Evolutionary conservation across 805 yeast species (phyloP), one percentile per base, ranked within the genome.

Genomic region (Yarrowia keelungensis): DNA sequence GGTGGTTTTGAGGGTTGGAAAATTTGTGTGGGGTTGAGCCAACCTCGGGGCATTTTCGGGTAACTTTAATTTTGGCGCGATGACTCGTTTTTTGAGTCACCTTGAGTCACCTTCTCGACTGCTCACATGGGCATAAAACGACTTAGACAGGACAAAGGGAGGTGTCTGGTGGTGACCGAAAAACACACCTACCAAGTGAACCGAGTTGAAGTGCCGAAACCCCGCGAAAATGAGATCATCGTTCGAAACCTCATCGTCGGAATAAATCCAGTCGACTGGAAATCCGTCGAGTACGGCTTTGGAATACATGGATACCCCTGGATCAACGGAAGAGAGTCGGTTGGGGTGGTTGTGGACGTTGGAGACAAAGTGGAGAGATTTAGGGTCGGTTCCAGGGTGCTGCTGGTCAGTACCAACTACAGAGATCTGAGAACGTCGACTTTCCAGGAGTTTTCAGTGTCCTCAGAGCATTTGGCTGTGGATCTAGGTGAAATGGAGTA

Each of bases 251-350:
- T 38, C 5, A n/a, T 50, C 3, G 35, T 62, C 11, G 67, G 67
- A 10, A 14, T 49, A 16, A 62, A 62, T 10, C 68, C 68, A 8
- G 39, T 64, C 7, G 68, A 64, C 64, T 64, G 68, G 68, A 64
- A 64, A 26, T 47, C 65, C 15, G 67, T 62, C 19, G 35, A 46
- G 22, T 62, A 43, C 32, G 35, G 66, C 14, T 64, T 64, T 51
- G 66, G 68, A 1, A 64, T 64, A 15, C 45, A 64, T 38, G 42
- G 41, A n/a, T 64, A 47, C 16, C 68, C 67, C 22, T 62, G 67
- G 67, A 50, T 62, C 16, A 62, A 62, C 32, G 67, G 67, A 50
- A n/a, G 67, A 35, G 67, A 62, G 26, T 49, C 62, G 2, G 61
- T 42, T 9, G 67, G 67, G 2, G 35, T 62, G 5, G 67, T 64